phyloP scores from a whole-genome alignment of 1,284 basidiomycete genomes.

The Flammula alnicola region DNA sequence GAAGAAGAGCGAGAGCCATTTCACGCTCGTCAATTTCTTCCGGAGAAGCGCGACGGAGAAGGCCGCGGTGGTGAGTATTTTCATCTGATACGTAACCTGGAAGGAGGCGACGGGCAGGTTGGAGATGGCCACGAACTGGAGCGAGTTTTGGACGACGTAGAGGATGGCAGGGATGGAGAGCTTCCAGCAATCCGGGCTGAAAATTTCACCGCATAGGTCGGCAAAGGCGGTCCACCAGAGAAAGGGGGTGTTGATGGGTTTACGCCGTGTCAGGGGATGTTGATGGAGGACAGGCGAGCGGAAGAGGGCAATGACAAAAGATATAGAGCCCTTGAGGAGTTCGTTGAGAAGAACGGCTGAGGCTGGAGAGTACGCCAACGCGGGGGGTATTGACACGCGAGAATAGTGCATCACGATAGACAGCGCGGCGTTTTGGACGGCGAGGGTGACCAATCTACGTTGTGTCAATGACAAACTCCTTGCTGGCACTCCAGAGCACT shows the following conservation, averaged over 20 bases:
- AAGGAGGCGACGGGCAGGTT: conserved; percentile 94
- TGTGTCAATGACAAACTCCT: conserved; percentile 4
- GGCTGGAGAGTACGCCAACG: conserved; percentile 87
- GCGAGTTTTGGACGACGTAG: conserved; percentile 94
- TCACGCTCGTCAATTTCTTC: conserved; percentile 69
- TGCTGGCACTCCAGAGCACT: conserved; percentile 29
- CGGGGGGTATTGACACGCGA: conserved; percentile 78
- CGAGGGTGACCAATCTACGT: conserved; percentile 86
- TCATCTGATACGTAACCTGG: conserved; percentile 94
- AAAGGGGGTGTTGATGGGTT: conserved; percentile 25
- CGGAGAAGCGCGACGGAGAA: conserved; percentile 88
- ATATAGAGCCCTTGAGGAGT: conserved; percentile 91
- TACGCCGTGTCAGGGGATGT: conserved; percentile 24
- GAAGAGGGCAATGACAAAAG: conserved; percentile 72
- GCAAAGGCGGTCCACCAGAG: conserved; percentile 51
- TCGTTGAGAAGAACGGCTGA: conserved; percentile 94
- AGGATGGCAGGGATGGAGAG: conserved; percentile 95
- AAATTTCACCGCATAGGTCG: conserved; percentile 56
- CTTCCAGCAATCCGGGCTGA: conserved; percentile 90
- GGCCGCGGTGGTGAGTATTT: conserved; percentile 93
- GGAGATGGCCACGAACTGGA: conserved; percentile 92
- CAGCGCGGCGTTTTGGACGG: conserved; percentile 94
- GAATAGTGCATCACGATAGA: conserved; percentile 98
- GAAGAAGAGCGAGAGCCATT: conserved; percentile 87
- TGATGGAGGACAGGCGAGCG: conserved; percentile 43